Base-by-base conservation (phyloP, 768 basidiomycete genomes). In the Kwoniella dendrophila region DNA sequence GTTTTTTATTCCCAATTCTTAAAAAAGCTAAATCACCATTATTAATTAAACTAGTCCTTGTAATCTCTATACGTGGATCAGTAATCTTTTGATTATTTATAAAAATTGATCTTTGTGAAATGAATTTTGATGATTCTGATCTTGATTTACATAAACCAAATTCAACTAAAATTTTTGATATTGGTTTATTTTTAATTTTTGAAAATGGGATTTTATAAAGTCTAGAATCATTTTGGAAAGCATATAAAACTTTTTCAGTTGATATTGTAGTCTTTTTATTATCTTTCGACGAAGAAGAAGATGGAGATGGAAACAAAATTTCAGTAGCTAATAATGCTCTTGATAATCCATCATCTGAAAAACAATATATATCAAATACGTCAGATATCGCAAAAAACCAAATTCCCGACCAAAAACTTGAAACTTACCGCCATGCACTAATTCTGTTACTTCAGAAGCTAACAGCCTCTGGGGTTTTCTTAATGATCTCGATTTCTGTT, bases 1-100 rank as follows among this genome's bases (percentile, higher is more conserved):
- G 81, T 44, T 87, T 88, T 64, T 88, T 86, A 73, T 88, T 90
- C 5, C 90, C 91, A 36, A 86, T 85, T 24, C 88, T 84, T 22
- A 92, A 65, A 60, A 92, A 83, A 18, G 83, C 86, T 7, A 92
- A 71, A 50, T 81, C 82, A 12, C 78, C 81, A 69, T 86, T 85
- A 18, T 91, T 79, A 26, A 92, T 82, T 67, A 85, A 81, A 0
- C 72, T 65, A 34, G 65, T 67, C 7, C 75, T 66, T 16, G 88
- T 70, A 30, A 75, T 83, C 51, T 80, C 80, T 32, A n/a, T n/a
- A n/a, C 81, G 80, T 20, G 81, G 63, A 63, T 87, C 86, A n/a
- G n/a, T 52, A 29, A 90, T 81, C 6, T 83, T 82, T 4, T 69
- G 57, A 53, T 87, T 86, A 75, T 95, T 93, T 36, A 90, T 68